Base-by-base conservation (phyloP, 2,329 filamentous ascomycete species). In the Cadophora malorum region DNA sequence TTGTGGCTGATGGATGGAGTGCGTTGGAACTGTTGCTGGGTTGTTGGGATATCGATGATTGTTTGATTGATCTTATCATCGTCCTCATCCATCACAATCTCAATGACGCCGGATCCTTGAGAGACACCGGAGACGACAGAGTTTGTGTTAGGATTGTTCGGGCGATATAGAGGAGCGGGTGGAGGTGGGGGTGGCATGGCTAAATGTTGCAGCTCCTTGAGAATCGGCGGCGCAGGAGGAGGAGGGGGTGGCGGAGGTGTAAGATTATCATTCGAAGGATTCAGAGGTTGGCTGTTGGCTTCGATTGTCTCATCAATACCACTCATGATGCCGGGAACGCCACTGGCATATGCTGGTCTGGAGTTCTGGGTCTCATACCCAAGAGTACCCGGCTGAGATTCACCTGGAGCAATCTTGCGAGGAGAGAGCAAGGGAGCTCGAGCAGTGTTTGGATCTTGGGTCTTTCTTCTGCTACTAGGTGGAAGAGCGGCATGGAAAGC, bases 31-130 rank as follows among this genome's bases (percentile, higher is more conserved):
- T 82, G 80, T 1, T 82, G 84, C 0, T 82, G 73, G 9, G 71
- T 67, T 5, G 69, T 55, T 12, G 70, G 71, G 9, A 66, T 66
- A 38, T 74, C 72, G 41, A 69, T 25, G 35, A 64, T 49, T 16
- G 58, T 65, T 31, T 68, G 66, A n/a, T 65, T 52, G 8, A 58
- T 53, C 31, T 74, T 71, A 23, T 76, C 74, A 45, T 75, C 73
- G 9, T 85, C 82, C 6, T 88, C 85, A 71, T 90, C 87, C 84
- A 88, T 88, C 61, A 90, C 86, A 69, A 90, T 88, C 76, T 90
- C 88, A 71, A 90, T 89, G 74, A 87, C 84, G 4, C 85, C 87
- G 0, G 85, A 84, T 8, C 81, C 83, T 77, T 69, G 83, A 81
- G 56, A 83, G 75, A 76, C 73, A 41, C 80, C 78, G 53, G 79